Base-by-base conservation (phyloP, 345 rosid species). In the Rhizophora apiculata region DNA sequence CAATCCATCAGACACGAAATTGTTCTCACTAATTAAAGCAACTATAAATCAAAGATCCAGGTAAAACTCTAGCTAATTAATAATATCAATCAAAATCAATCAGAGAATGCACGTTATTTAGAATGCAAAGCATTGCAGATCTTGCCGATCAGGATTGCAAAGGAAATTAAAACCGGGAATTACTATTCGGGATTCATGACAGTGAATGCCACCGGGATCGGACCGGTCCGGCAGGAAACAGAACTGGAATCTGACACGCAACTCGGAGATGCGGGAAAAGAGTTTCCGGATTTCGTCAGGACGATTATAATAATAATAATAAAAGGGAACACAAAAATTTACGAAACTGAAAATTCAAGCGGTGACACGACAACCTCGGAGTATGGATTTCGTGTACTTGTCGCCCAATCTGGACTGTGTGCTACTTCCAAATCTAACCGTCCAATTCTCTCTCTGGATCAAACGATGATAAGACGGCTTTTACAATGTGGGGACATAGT, bases 171-270 rank as follows among this genome's bases (percentile, higher is more conserved):
- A 55, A 65, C 2, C 34, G 51, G 57, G 68, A 55, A 80, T 78
- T 69, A 83, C 83, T 79, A 81, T 62, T 83, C 84, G 64, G 84
- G 72, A 78, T 69, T 81, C 87, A 81, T 83, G 80, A 32, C 76
- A 51, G 71, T 10, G 43, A 68, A 31, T 39, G 68, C 60, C 73
- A 63, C 65, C 68, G 65, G 76, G 66, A 69, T 67, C 52, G 51
- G 63, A 60, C 82, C 79, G 78, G 82, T 68, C 84, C 72, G 57
- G 68, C 60, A 27, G 74, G 52, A 21, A n/a, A 59, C 20, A 59
- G 68, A 68, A 69, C 73, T 72, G 78, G 64, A 59, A 63, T 36
- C 64, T 46, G 48, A 64, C 72, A 67, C 68, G 68, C 27, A 32
- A 2, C 49, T 13, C 15, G 18, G 5, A 43, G 34, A 53, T 37